Percentiles rank a stretch among this genome's conserved stretches.
phyloP scores from a whole-genome alignment of 2,329 filamentous ascomycete species.

The Pyricularia sp. region DNA sequence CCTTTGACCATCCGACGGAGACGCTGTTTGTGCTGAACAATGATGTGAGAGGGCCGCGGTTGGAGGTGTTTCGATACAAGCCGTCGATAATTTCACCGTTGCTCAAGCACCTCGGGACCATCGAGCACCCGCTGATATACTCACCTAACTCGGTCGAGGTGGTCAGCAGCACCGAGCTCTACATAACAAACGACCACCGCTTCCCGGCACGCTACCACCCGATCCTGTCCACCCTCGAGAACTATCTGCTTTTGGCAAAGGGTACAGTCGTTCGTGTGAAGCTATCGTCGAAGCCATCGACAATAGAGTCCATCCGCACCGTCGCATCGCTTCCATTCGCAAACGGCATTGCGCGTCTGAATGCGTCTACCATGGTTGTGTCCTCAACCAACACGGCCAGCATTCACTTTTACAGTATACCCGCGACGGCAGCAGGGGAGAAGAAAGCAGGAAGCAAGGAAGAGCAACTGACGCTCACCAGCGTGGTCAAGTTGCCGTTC shows the following conservation, averaged over 20 bases:
- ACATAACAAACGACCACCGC: constrained; percentile 30
- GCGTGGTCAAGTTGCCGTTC: constrained; percentile 21
- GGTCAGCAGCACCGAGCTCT: constrained; percentile 24
- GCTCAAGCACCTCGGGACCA: constrained; percentile 24
- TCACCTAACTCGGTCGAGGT: constrained; percentile 29
- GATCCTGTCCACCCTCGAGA: constrained; percentile 22
- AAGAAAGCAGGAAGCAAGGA: background rate
- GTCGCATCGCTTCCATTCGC: constrained; percentile 26
- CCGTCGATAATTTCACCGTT: constrained; percentile 14
- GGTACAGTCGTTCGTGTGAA: constrained; percentile 26
- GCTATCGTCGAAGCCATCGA: background rate
- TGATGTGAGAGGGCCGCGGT: constrained; percentile 20
- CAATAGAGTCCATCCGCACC: constrained; percentile 15
- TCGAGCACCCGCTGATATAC: constrained; percentile 27
- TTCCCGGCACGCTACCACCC: constrained; percentile 17
- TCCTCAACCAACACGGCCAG: constrained; percentile 21
- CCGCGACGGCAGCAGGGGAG: background rate
- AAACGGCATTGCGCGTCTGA: constrained; percentile 31
- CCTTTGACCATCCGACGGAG: constrained; percentile 22
- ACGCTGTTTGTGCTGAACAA: constrained; percentile 29
- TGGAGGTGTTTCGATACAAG: constrained; percentile 30
- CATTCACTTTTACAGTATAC: constrained; percentile 21
- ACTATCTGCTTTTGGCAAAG: constrained; percentile 16
- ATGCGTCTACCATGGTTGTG: constrained; percentile 26
- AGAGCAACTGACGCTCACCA: constrained; percentile 2